Base-by-base conservation (phyloP, 495 filamentous ascomycete species). In the Penicillium ucsense region DNA sequence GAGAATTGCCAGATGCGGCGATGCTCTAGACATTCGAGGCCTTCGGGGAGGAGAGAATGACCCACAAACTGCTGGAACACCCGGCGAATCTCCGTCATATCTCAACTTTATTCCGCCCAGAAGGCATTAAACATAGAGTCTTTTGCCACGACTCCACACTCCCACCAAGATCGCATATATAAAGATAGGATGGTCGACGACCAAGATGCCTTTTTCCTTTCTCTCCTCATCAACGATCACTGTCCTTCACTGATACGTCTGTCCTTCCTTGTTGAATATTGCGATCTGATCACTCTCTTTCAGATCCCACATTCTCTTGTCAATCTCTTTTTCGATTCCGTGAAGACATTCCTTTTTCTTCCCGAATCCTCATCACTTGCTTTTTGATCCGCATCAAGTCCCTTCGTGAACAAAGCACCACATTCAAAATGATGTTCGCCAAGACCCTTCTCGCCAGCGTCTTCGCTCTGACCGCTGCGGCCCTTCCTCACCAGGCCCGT, bases 361-460 rank as follows among this genome's bases (percentile, higher is more conserved):
- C 20, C 20, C 20, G 20, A 20, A 20, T 20, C 20, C 2, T 20
- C 20, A 20, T 20, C 20, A 20, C 20, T 20, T 20, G 20, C 20
- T 20, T 20, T 20, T 20, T 20, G 20, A 20, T 20, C 20, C 20
- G 20, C 20, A 20, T 20, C 20, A 20, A 20, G 20, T 20, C 20
- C 20, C 20, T 20, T 20, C 20, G 20, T 20, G 20, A 20, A 20
- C 20, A 20, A 20, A 20, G 31, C 12, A 30, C 5, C 8, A 41
- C n/a, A 35, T 38, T 39, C 49, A 56, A 52, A 36, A 56, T 56
- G 53, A 30, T 50, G 39, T 56, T 52, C 53, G 41, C 50, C 57
- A 61, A 53, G 52, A 47, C 52, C 38, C 37, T 58, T 49, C 41
- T 61, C 50, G 43, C 57, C 48, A 48, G 54, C 45, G 38, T 61